Evolutionary conservation across 305 asterid species (phyloP), one percentile per base, ranked within the genome.

Genomic region (Petunia hybrid): DNA sequence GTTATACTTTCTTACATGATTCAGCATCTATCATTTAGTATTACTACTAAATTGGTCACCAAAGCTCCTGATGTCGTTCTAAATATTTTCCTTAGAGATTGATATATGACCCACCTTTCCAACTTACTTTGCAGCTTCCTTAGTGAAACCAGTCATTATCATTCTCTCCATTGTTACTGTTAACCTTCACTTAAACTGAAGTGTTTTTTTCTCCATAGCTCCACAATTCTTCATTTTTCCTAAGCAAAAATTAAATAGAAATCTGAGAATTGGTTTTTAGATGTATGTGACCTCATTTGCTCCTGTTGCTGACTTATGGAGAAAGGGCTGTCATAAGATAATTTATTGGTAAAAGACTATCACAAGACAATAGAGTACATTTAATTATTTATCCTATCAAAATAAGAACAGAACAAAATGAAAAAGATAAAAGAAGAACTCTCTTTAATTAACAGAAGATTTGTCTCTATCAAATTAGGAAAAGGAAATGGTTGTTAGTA

Each of bases 401-500:
- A 22, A 22, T 22, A 22, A 22, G 31, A 22, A 22, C 31, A 22
- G 31, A 22, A 22, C 31, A 22, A 22, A 22, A 22, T 22, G 31
- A 22, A 22, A 22, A 22, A 22, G 31, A 22, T 53, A 53, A 53
- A 51, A 3, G 57, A 53, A 3, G 31, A 53, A 53, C 14, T 53
- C 4, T 53, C n/a, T 9, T 10, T 3, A 53, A 3, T 3, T 74
- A 74, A 74, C 48, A 14, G 38, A 53, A 53, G 63, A 46, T 4
- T 10, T 36, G 63, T 74, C 79, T 51, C 78, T 51, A 51, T 71
- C 60, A 71, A 12, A 35, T 48, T 48, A 12, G 35, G 61, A 71
- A 22, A 3, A 48, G 6, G 13, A 35, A 71, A 71, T 71, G 43
- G 45, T 12, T 1, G 78, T 46, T 71, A 71, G 39, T 55, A 10